These are phyloP conservation scores for Spergularia bocconei DNA, from an alignment of 148 eudicot genomes.

Conservation along the genomic window DNA sequence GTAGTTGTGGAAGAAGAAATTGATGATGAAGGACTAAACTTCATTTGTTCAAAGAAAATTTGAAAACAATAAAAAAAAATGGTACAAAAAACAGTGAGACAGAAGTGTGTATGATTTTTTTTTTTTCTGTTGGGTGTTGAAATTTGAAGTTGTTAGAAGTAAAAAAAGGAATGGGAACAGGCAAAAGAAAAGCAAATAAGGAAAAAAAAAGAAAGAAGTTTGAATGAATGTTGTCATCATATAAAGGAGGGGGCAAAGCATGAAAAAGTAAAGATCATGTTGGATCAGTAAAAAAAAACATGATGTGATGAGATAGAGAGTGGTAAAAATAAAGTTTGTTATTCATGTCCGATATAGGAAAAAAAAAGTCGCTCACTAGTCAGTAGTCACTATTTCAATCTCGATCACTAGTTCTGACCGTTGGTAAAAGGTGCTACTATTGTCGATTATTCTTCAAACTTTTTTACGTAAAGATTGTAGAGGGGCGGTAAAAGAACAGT, in stretches of 20 bases:
- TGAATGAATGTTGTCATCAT: constrained; percentile 33
- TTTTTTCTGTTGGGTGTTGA: constrained; percentile 20
- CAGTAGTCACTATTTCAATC: too few species aligned
- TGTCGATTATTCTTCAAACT: neutral
- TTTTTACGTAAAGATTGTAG: neutral
- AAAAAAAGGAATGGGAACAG: constrained; percentile 26
- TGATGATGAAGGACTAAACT: constrained; percentile 26
- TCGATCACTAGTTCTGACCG: too few species aligned
- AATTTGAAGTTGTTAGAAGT: constrained; percentile 25
- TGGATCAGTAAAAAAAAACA: constrained; percentile 31
- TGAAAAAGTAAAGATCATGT: constrained; percentile 26
- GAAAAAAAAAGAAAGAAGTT: constrained; percentile 25
- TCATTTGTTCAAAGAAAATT: constrained; percentile 18
- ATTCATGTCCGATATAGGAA: neutral
- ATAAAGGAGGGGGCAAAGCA: constrained; percentile 24
- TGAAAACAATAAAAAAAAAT: neutral
- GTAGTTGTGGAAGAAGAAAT: constrained; percentile 31
- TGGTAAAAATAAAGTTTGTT: constrained; percentile 29
- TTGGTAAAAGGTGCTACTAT: neutral
- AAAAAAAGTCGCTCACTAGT: neutral
- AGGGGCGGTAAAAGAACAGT: constrained; percentile 27
- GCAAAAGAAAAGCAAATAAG: constrained; percentile 22
- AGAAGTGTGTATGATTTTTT: neutral
- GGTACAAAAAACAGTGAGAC: constrained; percentile 5
- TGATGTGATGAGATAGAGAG: constrained; percentile 13